These are phyloP conservation scores for Neoboletus subvelutipes DNA, from an alignment of 768 basidiomycete species.

Conservation along the genomic window DNA sequence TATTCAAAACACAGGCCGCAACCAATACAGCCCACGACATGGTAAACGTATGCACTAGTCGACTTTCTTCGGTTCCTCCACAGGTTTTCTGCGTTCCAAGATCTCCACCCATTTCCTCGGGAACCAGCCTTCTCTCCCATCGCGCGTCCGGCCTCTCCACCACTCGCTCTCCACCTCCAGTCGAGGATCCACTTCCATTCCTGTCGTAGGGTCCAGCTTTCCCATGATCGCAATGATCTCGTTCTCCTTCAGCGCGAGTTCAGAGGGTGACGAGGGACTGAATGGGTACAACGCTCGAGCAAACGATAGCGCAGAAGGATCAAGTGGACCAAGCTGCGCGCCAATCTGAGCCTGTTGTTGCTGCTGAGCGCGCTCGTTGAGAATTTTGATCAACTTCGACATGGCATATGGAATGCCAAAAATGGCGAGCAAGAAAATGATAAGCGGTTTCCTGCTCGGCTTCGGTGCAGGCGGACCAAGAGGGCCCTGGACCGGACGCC, in stretches of 20 bases:
- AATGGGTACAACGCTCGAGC: conserved; percentile 82
- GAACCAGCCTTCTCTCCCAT: conserved; percentile 94
- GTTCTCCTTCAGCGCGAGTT: conserved; percentile 80
- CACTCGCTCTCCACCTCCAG: conserved; percentile 69
- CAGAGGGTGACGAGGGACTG: conserved; percentile 67
- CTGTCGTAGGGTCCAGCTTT: conserved; percentile 70
- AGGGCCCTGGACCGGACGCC: conserved; percentile 55
- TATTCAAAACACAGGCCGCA: not conserved
- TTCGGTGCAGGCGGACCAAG: conserved; percentile 44
- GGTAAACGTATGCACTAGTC: conserved; percentile 26
- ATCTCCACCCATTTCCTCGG: conserved; percentile 86
- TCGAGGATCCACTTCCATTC: conserved; percentile 65
- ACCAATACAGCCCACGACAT: not conserved
- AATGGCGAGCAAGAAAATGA: conserved; percentile 91
- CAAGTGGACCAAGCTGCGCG: conserved; percentile 51
- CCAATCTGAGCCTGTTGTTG: conserved; percentile 41
- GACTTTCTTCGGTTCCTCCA: conserved; percentile 41
- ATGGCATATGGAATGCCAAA: conserved; percentile 93
- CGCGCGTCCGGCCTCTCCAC: conserved; percentile 93
- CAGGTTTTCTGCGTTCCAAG: conserved; percentile 46
- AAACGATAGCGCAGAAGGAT: conserved; percentile 81
- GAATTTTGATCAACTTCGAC: conserved; percentile 80
- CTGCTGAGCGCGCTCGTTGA: conserved; percentile 60
- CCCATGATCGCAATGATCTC: conserved; percentile 93
- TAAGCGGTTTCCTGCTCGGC: conserved; percentile 83